Evolutionary conservation across 2,329 filamentous ascomycete genomes (phyloP), one percentile per base, ranked within the genome.

Genomic region (Venturia oleaginea): DNA sequence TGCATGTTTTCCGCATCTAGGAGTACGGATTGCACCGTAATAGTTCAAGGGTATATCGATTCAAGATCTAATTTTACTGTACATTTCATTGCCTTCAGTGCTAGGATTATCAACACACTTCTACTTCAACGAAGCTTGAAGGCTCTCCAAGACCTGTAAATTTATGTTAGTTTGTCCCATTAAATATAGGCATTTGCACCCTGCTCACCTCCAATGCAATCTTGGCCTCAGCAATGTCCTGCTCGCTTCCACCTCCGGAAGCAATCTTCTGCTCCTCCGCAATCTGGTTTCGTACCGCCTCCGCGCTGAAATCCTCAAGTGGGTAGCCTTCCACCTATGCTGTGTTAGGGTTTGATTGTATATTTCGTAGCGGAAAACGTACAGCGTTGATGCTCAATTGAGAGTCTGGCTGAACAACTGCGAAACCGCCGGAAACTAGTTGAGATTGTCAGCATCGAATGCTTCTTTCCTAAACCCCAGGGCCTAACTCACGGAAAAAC

Each of bases 201-300:
- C 63, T 64, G 71, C 83, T 76, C 80, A 96, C 93, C 91, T 99
- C 94, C 71, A 99, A 81, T 85, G 97, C 93, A 77, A 99, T 93
- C 86, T 97, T 97, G 71, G 94, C 94, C 86, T 99, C 94, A 69
- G 93, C 93, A 80, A 97, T 90, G 75, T 97, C 94, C 81, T 92
- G 88, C 86, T 97, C 94, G 79, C 91, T 97, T 74, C 93, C 94
- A 75, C 83, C 86, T 75, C 94, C 94, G 77, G 81, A 86, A 72
- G 88, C 92, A 75, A 97, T 88, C 87, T 97, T 97, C 81, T 96
- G 91, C 70, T 92, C 92, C 83, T 99, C 94, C 67, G 90, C 80
- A 73, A 97, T 91, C 83, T 97, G 93, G 75, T 88, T 86, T 75
- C 85, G 86, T 77, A 99, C 90, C 70, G 90, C 87, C 82, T 97